A percentile compares a stretch with the other conserved stretches of the same genome.
phyloP scores from a whole-genome alignment of 306 rosid genomes.

The Citrullus amarus region DNA sequence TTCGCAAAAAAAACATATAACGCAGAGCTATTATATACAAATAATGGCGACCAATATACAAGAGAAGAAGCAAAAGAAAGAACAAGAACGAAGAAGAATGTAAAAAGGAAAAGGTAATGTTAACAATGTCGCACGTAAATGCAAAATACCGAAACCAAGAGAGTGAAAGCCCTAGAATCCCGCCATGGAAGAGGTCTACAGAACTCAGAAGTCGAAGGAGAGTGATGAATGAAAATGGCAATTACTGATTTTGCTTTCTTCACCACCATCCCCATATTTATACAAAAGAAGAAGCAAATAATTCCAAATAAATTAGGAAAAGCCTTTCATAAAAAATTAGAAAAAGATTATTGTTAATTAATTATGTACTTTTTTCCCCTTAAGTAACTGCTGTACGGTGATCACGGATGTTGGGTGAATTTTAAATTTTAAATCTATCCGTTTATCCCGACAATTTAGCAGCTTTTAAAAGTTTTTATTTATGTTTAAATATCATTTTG shows the following conservation, averaged over 20 bases:
- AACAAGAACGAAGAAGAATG: not conserved
- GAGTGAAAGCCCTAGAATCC: not conserved
- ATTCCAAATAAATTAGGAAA: not conserved
- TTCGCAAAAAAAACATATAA: not conserved
- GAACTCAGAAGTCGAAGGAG: not conserved
- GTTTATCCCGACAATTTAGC: not conserved
- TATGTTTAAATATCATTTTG: no score
- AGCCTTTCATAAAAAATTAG: no score
- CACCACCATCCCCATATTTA: not conserved
- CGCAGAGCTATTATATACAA: not conserved
- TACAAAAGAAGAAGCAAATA: not conserved
- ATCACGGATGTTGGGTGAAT: not conserved
- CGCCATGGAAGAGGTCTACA: not conserved
- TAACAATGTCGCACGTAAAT: not conserved
- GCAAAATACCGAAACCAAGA: not conserved
- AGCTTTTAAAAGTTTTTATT: not conserved
- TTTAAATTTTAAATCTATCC: not conserved
- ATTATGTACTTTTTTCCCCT: not conserved
- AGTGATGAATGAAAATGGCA: not conserved
- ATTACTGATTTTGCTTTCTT: not conserved
- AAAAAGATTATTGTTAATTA: not conserved
- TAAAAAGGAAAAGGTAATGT: not conserved
- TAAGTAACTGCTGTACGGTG: not conserved
- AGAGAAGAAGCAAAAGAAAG: not conserved
- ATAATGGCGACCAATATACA: not conserved